phyloP scores from a whole-genome alignment of 768 basidiomycete genomes.

The Lentinula raphanica region DNA sequence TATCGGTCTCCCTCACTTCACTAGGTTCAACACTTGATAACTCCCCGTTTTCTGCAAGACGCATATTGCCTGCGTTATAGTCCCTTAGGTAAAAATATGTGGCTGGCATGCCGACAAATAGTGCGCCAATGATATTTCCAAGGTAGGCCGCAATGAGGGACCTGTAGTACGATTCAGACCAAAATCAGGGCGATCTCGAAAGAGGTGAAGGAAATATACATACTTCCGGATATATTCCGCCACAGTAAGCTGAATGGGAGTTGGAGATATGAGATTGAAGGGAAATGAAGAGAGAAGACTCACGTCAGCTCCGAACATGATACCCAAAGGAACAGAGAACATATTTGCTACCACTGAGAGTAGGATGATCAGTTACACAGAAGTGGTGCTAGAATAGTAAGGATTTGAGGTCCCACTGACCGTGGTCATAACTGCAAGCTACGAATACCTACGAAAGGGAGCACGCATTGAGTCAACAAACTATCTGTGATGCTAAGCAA shows the following conservation, averaged over 20 bases:
- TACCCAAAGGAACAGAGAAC: constrained; percentile 67
- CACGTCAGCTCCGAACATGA: constrained; percentile 66
- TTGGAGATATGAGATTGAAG: not conserved
- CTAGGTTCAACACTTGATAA: not conserved
- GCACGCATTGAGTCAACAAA: not conserved
- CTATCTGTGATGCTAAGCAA: not conserved
- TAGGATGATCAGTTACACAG: not conserved
- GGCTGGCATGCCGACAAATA: constrained; percentile 60
- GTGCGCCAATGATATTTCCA: constrained; percentile 64
- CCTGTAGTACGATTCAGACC: constrained; percentile 18
- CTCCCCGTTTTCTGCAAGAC: constrained; percentile 34
- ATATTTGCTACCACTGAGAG: constrained; percentile 64
- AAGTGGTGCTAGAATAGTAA: not conserved
- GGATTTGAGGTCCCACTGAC: constrained; percentile 21
- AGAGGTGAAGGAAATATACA: not conserved
- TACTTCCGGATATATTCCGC: constrained; percentile 65
- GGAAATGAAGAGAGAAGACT: constrained; percentile 17
- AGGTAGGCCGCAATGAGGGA: constrained; percentile 62
- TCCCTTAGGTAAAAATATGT: constrained; percentile 60
- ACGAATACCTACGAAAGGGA: constrained; percentile 51
- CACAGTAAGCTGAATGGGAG: constrained; percentile 36
- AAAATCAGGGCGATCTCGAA: not conserved
- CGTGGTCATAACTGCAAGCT: constrained; percentile 66
- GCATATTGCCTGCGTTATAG: constrained; percentile 35
- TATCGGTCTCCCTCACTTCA: not conserved